These are phyloP conservation scores for Rubroshorea leprosula DNA, from an alignment of 345 rosid genomes.

Conservation along the genomic window DNA sequence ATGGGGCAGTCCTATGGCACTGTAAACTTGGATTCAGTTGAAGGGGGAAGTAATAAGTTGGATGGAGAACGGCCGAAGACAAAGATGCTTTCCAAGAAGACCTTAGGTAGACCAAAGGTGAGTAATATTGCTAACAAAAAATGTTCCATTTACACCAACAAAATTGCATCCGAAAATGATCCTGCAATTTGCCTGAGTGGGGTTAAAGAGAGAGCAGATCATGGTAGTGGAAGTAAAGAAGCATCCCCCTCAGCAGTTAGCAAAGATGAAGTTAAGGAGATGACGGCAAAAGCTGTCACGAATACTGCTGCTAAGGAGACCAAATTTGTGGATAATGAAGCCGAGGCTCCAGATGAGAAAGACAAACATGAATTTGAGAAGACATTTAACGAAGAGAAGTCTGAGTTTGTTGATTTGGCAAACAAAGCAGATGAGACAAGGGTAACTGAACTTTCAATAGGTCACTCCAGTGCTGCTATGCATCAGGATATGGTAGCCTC, in stretches of 20 bases:
- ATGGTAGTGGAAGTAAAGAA: slow-evolving; percentile 25
- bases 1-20: slow-evolving; percentile 21
- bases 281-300: slow-evolving; percentile 16
- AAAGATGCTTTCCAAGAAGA: slow-evolving; percentile 46
- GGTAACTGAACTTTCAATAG: slow-evolving; percentile 11
- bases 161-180: slow-evolving; percentile 28
- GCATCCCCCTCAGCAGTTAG: slow-evolving; percentile 19
- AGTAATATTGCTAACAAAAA: slow-evolving; percentile 34
- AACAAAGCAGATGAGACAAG: slow-evolving; percentile 9
- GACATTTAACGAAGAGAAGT: slow-evolving; percentile 19
- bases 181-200: slow-evolving; percentile 18
- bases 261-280: slow-evolving; percentile 25
- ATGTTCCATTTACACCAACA: slow-evolving; percentile 53
- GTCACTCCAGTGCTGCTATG: slow-evolving; percentile 4
- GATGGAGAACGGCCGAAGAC: slow-evolving; percentile 31
- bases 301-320: slow-evolving; percentile 14
- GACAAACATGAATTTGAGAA: slow-evolving; percentile 23
- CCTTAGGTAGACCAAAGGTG: slow-evolving; percentile 50
- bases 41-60: slow-evolving; percentile 25
- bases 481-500: slow-evolving; percentile 13
- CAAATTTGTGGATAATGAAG: slow-evolving; percentile 37
- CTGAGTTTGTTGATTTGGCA: slow-evolving; percentile 16
- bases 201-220: slow-evolving; percentile 20
- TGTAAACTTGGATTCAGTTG: slow-evolving; percentile 20
- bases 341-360: slow-evolving; percentile 49